Percentiles rank a stretch among this genome's conserved stretches.
phyloP scores from a whole-genome alignment of 2,329 filamentous ascomycete genomes.

The Fusarium tricinctum region DNA sequence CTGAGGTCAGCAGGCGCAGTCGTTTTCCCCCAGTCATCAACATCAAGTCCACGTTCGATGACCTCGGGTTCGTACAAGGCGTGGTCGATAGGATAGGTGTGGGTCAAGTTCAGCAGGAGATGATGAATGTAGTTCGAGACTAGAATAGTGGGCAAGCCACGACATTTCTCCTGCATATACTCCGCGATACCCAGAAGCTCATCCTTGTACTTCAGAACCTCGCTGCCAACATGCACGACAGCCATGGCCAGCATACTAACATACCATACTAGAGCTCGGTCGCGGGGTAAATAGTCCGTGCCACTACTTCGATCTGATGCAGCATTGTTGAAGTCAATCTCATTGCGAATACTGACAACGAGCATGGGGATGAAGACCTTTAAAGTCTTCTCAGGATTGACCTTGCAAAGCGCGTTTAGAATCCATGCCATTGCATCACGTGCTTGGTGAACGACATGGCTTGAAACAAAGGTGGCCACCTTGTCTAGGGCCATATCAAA shows the following conservation, averaged over 20 bases:
- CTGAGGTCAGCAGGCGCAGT: slow-evolving; percentile 81
- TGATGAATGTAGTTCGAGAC: slow-evolving; percentile 99
- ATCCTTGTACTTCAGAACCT: slow-evolving; percentile 88
- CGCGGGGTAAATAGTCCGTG: slow-evolving; percentile 91
- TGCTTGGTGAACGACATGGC: slow-evolving; percentile 96
- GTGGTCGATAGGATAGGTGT: slow-evolving; percentile 93
- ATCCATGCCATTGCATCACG: slow-evolving; percentile 99
- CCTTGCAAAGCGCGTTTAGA: slow-evolving; percentile 94
- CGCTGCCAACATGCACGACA: slow-evolving; percentile 92
- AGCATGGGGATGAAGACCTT: slow-evolving; percentile 92
- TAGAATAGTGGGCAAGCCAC: slow-evolving; percentile 93
- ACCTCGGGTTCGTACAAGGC: slow-evolving; percentile 86
- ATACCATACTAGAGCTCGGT: slow-evolving; percentile 95
- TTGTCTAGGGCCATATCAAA: slow-evolving; percentile 95
- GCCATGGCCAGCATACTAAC: slow-evolving; percentile 98
- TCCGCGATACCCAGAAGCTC: slow-evolving; percentile 91
- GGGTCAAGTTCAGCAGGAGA: slow-evolving; percentile 91
- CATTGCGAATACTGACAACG: slow-evolving; percentile 90
- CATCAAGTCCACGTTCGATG: slow-evolving; percentile 77
- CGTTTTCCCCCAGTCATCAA: slow-evolving; percentile 87
- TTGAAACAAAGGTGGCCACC: slow-evolving; percentile 89
- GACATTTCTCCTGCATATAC: slow-evolving; percentile 97
- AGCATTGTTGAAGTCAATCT: slow-evolving; percentile 96
- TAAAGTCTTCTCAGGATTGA: slow-evolving; percentile 92
- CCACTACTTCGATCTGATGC: slow-evolving; percentile 95